Percentiles rank a stretch among this genome's conserved stretches.
phyloP scores from a whole-genome alignment of 495 filamentous ascomycete genomes.

The Penicillium waksmanii region DNA sequence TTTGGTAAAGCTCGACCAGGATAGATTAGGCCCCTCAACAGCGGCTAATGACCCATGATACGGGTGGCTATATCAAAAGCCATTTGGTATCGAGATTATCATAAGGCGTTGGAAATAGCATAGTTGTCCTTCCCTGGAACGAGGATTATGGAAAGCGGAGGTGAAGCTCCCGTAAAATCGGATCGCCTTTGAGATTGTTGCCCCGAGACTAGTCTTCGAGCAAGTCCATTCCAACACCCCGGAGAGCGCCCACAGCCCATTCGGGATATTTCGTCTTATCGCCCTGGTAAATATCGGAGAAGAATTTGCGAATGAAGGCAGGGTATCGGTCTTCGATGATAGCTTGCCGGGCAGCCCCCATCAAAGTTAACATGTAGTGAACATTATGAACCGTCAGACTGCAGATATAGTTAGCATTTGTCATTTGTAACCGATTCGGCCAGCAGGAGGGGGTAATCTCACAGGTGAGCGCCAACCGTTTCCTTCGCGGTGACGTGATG shows the following conservation, averaged over 20 bases:
- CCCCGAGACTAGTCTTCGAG: conserved; percentile 38
- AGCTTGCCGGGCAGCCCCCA: conserved; percentile 72
- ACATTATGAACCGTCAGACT: conserved; percentile 94
- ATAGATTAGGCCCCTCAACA: no score
- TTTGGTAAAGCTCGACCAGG: no score
- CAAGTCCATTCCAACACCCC: conserved; percentile 83
- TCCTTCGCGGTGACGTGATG: conserved; percentile 93
- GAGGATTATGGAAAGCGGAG: no score
- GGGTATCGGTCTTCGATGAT: conserved; percentile 85
- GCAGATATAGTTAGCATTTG: conserved; percentile 17
- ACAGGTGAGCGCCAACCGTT: conserved; percentile 91
- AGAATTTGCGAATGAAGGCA: conserved; percentile 77
- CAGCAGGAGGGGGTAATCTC: conserved; percentile 18
- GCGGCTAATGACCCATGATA: no score
- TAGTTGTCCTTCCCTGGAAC: no score
- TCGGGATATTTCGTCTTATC: conserved; percentile 68
- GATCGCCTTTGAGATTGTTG: not conserved
- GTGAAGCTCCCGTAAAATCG: no score
- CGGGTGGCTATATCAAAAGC: no score
- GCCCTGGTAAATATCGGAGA: conserved; percentile 68
- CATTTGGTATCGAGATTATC: no score
- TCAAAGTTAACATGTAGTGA: conserved; percentile 81
- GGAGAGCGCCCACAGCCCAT: conserved; percentile 87
- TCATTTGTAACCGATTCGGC: not conserved
- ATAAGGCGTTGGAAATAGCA: no score